Percentiles rank a stretch among this genome's conserved stretches.
Evolutionary conservation across 345 rosid genomes (phyloP).

Genomic region (Heritiera fomes): DNA sequence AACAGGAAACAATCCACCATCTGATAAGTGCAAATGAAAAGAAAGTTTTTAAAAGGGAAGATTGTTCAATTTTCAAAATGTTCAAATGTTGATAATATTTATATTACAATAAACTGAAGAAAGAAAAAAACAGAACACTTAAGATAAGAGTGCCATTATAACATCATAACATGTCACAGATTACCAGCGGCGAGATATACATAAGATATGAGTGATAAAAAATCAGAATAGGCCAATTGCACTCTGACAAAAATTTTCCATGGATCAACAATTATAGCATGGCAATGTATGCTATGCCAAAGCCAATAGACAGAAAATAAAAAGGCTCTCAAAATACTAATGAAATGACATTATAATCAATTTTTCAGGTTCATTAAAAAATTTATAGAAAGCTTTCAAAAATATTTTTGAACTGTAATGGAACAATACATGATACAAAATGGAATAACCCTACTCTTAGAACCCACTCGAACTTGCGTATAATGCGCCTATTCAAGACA

Average conservation of each 20-base stretch:
- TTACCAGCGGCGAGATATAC: neutral
- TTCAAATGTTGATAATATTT: neutral
- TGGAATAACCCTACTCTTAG: neutral
- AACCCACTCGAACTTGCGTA: too few relatives aligned
- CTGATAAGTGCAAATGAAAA: constrained; percentile 6
- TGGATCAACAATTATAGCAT: neutral
- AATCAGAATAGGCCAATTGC: neutral
- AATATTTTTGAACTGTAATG: neutral
- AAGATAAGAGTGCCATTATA: neutral
- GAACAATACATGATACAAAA: constrained; percentile 1
- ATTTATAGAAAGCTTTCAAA: too few relatives aligned
- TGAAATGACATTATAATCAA: neutral
- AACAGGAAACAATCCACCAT: constrained; percentile 23
- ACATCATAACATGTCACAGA: constrained; percentile 4
- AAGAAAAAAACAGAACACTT: neutral
- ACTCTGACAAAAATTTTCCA: neutral
- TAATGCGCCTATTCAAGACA: too few relatives aligned
- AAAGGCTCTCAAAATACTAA: neutral
- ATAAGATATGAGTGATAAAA: neutral
- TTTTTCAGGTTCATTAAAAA: too few relatives aligned
- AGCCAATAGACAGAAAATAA: too few relatives aligned
- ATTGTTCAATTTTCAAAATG: neutral
- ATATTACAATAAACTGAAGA: neutral
- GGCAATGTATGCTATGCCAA: neutral
- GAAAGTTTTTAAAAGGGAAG: neutral